Evolutionary conservation across 2,329 filamentous ascomycete species (phyloP), one percentile per base, ranked within the genome.

Genomic region (Ophiostoma ips): DNA sequence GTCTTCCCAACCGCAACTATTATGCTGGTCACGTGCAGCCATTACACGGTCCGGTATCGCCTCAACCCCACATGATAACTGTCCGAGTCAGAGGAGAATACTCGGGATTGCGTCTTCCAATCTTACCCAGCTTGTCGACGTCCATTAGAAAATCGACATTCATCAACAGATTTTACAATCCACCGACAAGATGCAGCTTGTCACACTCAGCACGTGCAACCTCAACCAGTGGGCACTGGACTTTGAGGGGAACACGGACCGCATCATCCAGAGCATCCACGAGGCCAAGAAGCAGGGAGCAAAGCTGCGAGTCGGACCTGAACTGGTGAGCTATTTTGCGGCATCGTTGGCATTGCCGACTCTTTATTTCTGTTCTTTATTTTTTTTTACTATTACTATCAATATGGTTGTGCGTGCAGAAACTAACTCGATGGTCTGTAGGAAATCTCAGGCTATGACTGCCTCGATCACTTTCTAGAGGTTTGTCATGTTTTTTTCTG

Each of bases 391-490:
- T n/a, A n/a, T 28, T 28, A 8, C 8, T 28, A 4, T 28, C 24
- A 8, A 28, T 28, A 28, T 28, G 24, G 8, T 19, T 19, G 11
- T 40, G 11, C 8, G 19, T 15, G n/a, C n/a, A 28, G 2, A 43
- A 30, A 43, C 40, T 43, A n/a, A 43, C 40, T 10, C 24, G 24
- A 28, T 36, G 35, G 38, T 8, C 18, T 18, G 13, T 15, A 56
- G 55, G 71, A 75, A 59, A 68, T 71, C 41, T 65, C 61, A n/a
- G 80, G 78, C 43, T 84, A 83, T 69, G 77, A 72, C 50, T 76
- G 79, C 58, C 71, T 84, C 7, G 83, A 87, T 61, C 81, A 84
- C 58, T 83, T 77, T 54, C 66, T 75, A 9, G 76, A 81, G 40
- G 40, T 43, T 30, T 3, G 15, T 12, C 15, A 19, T 5, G 5